Base-by-base conservation (phyloP, 495 filamentous ascomycete genomes). In the Hypoxylon crocopeplum region DNA sequence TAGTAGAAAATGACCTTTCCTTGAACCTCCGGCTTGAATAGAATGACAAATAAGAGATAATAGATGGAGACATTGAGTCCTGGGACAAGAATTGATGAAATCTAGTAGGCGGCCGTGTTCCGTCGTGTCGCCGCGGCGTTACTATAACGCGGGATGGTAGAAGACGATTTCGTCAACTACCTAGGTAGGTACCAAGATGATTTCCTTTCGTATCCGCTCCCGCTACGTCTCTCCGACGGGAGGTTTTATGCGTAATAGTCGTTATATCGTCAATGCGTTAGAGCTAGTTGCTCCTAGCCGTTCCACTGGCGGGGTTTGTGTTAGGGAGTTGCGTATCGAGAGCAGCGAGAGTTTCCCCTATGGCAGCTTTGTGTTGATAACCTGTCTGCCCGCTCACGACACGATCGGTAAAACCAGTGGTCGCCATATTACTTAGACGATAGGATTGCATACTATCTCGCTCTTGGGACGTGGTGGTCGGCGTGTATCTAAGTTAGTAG, bases 371-470 rank as follows among this genome's bases (percentile, higher is more conserved):
- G 19, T 64, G 60, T 15, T 59, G 37, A 8, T 50, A 37, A 17
- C 5, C 0, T 13, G 15, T 6, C 37, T 20, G 24, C 1, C 40
- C 48, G 32, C 30, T 37, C 0, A 54, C 7, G 32, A 47, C 10
- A 15, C 61, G 55, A 10, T 54, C 55, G 19, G 25, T 46, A 2
- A 64, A 33, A 7, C 36, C 13, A 0, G 59, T 33, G 4, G 30
- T 30, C 16, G 49, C 42, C 7, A 33, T 19, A 1, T 37, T 13
- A 13, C 25, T 13, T 6, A 58, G 37, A 13, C 48, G 44, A 3
- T 49, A n/a, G n/a, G 19, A 11, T 36, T 12, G 48, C 33, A 59
- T 20, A 2, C 4, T 6, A 15, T 29, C 7, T 1, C 44, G 29
- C 21, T 59, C 21, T 6, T 33, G 1, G 16, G 44, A 12, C n/a